Percentiles rank a stretch among this genome's conserved stretches.
Evolutionary conservation across 192 early-diverging fungal genomes (phyloP).

Genomic region (Coemansia reversa): DNA sequence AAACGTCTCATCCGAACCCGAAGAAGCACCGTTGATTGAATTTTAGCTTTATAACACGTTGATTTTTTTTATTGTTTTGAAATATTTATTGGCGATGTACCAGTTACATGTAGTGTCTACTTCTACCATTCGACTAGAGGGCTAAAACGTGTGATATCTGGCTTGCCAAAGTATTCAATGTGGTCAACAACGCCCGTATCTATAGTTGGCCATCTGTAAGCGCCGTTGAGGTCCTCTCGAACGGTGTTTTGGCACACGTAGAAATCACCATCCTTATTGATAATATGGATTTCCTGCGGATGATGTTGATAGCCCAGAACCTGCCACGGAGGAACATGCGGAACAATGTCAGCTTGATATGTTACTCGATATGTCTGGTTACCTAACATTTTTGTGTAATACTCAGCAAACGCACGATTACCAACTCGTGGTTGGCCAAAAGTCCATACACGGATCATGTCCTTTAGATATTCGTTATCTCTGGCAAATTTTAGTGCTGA

Average conservation of each 20-base stretch:
- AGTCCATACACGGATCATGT: slow-evolving; percentile 51
- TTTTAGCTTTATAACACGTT: slow-evolving; percentile 14
- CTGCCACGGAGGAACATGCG: slow-evolving; percentile 54
- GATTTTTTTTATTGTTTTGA: slow-evolving; percentile 4
- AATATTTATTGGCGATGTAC: neutral
- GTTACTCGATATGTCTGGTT: slow-evolving; percentile 51
- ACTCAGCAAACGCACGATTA: slow-evolving; percentile 43
- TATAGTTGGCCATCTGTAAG: slow-evolving; percentile 55
- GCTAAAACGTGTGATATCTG: slow-evolving; percentile 39
- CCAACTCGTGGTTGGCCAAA: slow-evolving; percentile 52
- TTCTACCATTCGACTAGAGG: slow-evolving; percentile 42
- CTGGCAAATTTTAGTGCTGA: slow-evolving; percentile 45
- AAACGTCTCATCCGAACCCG: slow-evolving; percentile 16
- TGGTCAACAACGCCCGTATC: slow-evolving; percentile 50
- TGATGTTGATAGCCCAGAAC: slow-evolving; percentile 55
- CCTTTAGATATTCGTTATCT: slow-evolving; percentile 34
- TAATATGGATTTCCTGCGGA: slow-evolving; percentile 50
- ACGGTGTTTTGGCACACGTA: slow-evolving; percentile 54
- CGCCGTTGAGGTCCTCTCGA: slow-evolving; percentile 49
- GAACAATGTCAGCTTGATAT: slow-evolving; percentile 47
- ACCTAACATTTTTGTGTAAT: slow-evolving; percentile 45
- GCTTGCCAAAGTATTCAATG: slow-evolving; percentile 51
- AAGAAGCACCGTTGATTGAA: slow-evolving; percentile 40
- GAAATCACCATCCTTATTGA: slow-evolving; percentile 44
- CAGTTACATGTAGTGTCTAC: neutral